Percentiles rank a stretch among this genome's conserved stretches.
phyloP scores from a whole-genome alignment of 495 filamentous ascomycete genomes.

The Aspergillus baeticus region DNA sequence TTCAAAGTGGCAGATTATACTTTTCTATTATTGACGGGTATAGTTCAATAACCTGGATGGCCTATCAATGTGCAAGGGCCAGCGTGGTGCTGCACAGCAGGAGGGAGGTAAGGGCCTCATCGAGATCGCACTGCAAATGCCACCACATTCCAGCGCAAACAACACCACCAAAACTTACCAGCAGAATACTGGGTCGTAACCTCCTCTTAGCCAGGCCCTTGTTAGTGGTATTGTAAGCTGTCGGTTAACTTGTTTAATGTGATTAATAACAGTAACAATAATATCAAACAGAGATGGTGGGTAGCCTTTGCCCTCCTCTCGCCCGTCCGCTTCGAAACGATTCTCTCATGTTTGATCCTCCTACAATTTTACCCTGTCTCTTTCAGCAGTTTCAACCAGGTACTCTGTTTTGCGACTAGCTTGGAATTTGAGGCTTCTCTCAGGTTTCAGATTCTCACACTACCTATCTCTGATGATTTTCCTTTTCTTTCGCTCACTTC shows the following conservation, averaged over 20 bases:
- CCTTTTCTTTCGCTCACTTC: no score
- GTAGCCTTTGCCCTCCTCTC: background rate
- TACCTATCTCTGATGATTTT: constrained; percentile 4
- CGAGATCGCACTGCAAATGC: constrained; percentile 13
- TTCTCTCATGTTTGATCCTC: background rate
- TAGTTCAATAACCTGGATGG: no score
- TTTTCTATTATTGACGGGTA: background rate
- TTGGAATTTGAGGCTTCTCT: no score
- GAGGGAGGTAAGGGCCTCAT: background rate
- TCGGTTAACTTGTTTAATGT: constrained; percentile 1
- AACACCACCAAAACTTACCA: constrained; percentile 18
- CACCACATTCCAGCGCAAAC: constrained; percentile 24
- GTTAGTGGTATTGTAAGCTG: constrained; percentile 17
- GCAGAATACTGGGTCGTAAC: constrained; percentile 20
- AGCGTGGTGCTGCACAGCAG: background rate
- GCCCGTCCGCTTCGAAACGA: no score
- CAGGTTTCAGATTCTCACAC: background rate
- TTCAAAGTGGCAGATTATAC: background rate
- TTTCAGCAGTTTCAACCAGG: background rate
- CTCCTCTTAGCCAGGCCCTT: background rate
- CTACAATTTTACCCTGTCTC: background rate
- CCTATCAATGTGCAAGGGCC: background rate
- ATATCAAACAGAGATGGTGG: background rate
- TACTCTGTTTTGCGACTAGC: no score
- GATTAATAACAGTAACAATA: constrained; percentile 1